Base-by-base conservation (phyloP, 1,284 basidiomycete genomes). In the Heliocybe sulcata region DNA sequence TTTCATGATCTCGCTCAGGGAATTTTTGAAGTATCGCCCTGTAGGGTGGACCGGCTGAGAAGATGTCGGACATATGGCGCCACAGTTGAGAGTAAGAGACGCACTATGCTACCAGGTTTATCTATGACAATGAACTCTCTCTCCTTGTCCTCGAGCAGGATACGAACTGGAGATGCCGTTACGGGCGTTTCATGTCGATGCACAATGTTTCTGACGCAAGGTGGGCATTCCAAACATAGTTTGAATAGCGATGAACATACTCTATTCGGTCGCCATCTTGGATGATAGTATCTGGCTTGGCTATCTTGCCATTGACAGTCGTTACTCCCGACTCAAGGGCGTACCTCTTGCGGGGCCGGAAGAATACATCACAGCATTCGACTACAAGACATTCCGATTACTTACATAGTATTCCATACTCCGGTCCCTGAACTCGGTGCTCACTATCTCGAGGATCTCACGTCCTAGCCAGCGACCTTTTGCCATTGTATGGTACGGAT, bases 111-210 rank as follows among this genome's bases (percentile, higher is more conserved):
- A 16, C 94, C 94, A 3, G 94, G 94, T 74, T 98, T 98, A 66
- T 95, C 89, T 27, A 99, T 90, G 12, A 98, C 91, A 26, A 98
- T 81, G 59, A 97, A 90, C 58, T 90, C 82, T 35, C 86, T 81
- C 58, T 90, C 84, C 16, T 77, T 77, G 68, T 98, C 92, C 48
- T 88, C 81, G 20, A 84, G 72, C 6, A 98, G 74, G 48, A 99
- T 81, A 59, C 87, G 82, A 53, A 99, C 85, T 0, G 92, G 91
- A 10, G 82, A 91, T 4, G 90, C 86, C 1, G 94, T 90, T 2
- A 99, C 88, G 0, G 97, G 94, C 2, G 97, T 96, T 70, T 99
- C 97, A 67, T 99, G 97, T 16, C 93, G 78, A 70, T 98, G 95
- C 1, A 96, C 93, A 3, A 93, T 82, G 67, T 98, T 98, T 65